A percentile compares a stretch with the other conserved stretches of the same genome.
These are phyloP conservation scores for Schrenkiella parvula DNA, from an alignment of 345 rosid species.

Conservation along the genomic window DNA sequence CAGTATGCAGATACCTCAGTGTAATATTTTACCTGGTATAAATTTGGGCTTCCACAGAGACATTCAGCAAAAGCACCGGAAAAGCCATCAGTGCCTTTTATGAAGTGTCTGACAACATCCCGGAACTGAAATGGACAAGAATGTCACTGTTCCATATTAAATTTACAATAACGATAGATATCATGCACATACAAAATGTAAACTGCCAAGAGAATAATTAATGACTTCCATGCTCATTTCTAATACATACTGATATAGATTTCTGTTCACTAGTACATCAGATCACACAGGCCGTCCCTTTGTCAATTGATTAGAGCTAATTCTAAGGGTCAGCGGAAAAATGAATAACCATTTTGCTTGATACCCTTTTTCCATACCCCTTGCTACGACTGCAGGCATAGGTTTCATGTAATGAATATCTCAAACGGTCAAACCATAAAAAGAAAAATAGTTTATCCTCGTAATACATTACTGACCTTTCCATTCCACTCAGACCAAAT, in stretches of 20 bases:
- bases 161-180: background rate
- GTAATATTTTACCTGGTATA: slow-evolving; percentile 64
- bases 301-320: background rate
- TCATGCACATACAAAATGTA: background rate
- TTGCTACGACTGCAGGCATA: background rate
- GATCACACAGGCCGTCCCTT: background rate
- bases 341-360: background rate
- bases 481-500: slow-evolving; percentile 99
- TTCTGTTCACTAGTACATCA: background rate
- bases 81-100: slow-evolving; percentile 94
- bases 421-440: background rate
- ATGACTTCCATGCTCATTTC: background rate
- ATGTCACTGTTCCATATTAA: slow-evolving; percentile 1
- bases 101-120: slow-evolving; percentile 84
- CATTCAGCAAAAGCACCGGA: slow-evolving; percentile 98
- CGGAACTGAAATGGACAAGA: slow-evolving; percentile 64
- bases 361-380: background rate
- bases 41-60: slow-evolving; percentile 91
- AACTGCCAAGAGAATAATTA: background rate
- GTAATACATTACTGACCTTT: slow-evolving; percentile 54
- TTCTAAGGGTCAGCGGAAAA: slow-evolving; percentile 5
- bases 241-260: background rate
- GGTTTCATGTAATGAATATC: background rate
- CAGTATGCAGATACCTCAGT: background rate
- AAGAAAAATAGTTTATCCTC: background rate